Base-by-base conservation (phyloP, 441 rosid species). In the Euphorbia celastroides region DNA sequence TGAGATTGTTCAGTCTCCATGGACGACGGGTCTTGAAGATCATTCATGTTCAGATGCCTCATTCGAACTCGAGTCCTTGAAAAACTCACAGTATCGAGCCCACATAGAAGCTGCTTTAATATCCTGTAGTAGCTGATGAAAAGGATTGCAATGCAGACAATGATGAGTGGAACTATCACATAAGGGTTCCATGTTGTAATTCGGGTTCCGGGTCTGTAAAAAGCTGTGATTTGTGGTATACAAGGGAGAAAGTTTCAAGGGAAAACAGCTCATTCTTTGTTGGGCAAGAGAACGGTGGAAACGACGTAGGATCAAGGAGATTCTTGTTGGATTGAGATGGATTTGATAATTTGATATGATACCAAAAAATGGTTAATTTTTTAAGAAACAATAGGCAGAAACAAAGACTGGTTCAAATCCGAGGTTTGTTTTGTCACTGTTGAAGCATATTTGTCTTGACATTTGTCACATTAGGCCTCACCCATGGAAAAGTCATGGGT, bases 111-210 rank as follows among this genome's bases (percentile, higher is more conserved):
- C 16, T 44, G 77, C 55, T 58, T 68, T 32, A 66, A 38, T 38
- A 71, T 50, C 17, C 25, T 59, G 74, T 1, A 66, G 69, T 65
- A 81, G 19, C 71, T 41, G 63, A 78, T 3, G 11, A 78, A 12
- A 5, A 76, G 17, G 50, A 78, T 10, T 56, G 64, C 13, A 13
- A 20, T 19, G 60, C 79, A 67, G 10, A 68, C 12, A 27, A 28
- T 20, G 14, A 57, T 72, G 7, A 69, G 32, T 22, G 54, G 28
- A n/a, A 63, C 63, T 7, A 81, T 25, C 62, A 69, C 69, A 46
- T 56, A 64, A 1, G 79, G 64, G 58, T 69, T 68, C 71, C 67
- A 60, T 12, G 9, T 12, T 0, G 51, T 38, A 61, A 14, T 28
- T 54, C 17, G 42, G 48, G 38, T 41, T 26, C 2, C 3, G 2